Conservation (phyloP, 306 rosid species). For the Vigna reflexopilosa region DNA sequence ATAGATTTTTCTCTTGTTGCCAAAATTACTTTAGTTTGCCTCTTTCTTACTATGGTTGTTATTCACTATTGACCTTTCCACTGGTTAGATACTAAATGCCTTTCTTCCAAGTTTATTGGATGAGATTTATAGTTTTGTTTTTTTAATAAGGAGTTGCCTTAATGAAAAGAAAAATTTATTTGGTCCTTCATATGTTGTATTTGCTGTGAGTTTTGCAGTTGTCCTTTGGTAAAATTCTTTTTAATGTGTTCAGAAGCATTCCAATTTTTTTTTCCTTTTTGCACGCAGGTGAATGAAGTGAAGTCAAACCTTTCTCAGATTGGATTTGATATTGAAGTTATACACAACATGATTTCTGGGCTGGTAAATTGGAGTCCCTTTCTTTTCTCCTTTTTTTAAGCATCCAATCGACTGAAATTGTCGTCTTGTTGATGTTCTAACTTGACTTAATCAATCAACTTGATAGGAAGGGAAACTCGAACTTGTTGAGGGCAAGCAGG, state of each 20-base stretch:
- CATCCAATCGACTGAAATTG: constrained; percentile 14
- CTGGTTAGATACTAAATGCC: not conserved
- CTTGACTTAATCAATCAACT: constrained; percentile 11
- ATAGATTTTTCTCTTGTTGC: not conserved
- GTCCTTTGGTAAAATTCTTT: constrained; percentile 19
- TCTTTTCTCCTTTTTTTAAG: not conserved
- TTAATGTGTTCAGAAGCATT: constrained; percentile 10
- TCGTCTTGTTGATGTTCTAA: constrained; percentile 32
- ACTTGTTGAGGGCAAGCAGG: constrained; percentile 54
- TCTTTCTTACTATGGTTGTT: not conserved
- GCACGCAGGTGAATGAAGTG: constrained; percentile 69
- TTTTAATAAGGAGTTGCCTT: too few relatives aligned
- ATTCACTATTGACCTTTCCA: not conserved
- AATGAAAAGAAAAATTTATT: too few relatives aligned
- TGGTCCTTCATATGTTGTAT: not conserved
- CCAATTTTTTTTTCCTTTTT: not conserved
- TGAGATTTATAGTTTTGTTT: too few relatives aligned
- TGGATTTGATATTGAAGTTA: constrained; percentile 57
- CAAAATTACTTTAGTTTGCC: not conserved
- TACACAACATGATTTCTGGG: constrained; percentile 42
- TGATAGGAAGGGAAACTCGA: constrained; percentile 49
- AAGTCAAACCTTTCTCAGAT: constrained; percentile 79
- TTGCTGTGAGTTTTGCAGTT: constrained; percentile 26
- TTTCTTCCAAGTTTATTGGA: not conserved
- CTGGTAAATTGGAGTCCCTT: constrained; percentile 43